Evolutionary conservation across 768 basidiomycete genomes (phyloP).

Genomic region (Kwoniella dendrophila): DNA sequence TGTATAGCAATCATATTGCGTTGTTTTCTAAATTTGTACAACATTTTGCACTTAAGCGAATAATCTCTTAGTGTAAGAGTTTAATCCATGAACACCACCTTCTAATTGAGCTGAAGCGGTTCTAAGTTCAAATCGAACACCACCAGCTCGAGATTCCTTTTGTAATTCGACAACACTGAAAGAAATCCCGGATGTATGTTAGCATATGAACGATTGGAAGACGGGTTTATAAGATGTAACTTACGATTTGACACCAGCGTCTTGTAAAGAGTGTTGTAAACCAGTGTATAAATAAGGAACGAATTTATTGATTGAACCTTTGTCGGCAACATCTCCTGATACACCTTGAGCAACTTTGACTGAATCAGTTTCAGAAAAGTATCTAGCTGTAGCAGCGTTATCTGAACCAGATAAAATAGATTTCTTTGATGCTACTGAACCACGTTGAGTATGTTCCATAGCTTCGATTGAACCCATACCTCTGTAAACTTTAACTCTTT

Average conservation of each 20-base stretch:
- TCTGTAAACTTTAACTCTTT: conserved; percentile 97
- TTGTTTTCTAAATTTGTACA: neutral
- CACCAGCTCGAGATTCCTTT: conserved; percentile 66
- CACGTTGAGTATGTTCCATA: conserved; percentile 60
- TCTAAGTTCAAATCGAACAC: conserved; percentile 84
- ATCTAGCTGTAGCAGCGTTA: conserved; percentile 94
- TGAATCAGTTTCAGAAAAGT: conserved; percentile 87
- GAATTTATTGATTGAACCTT: conserved; percentile 91
- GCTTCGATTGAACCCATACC: conserved; percentile 90
- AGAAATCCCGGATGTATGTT: no score
- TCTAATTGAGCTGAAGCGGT: conserved; percentile 95
- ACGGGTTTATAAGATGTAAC: neutral
- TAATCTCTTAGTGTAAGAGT: conserved; percentile 70
- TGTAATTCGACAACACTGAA: conserved; percentile 65
- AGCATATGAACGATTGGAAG: conserved; percentile 2
- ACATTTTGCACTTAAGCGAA: conserved; percentile 49
- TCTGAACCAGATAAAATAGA: conserved; percentile 57
- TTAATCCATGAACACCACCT: conserved; percentile 91
- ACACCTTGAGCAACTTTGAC: conserved; percentile 89
- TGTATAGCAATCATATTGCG: neutral
- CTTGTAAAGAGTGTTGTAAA: conserved; percentile 88
- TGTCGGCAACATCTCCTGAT: conserved; percentile 94
- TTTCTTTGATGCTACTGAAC: conserved; percentile 32
- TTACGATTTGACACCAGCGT: conserved; percentile 72
- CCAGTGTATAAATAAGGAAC: conserved; percentile 64